Base-by-base conservation (phyloP, 1,284 basidiomycete genomes). In the Trametes polyzona region DNA sequence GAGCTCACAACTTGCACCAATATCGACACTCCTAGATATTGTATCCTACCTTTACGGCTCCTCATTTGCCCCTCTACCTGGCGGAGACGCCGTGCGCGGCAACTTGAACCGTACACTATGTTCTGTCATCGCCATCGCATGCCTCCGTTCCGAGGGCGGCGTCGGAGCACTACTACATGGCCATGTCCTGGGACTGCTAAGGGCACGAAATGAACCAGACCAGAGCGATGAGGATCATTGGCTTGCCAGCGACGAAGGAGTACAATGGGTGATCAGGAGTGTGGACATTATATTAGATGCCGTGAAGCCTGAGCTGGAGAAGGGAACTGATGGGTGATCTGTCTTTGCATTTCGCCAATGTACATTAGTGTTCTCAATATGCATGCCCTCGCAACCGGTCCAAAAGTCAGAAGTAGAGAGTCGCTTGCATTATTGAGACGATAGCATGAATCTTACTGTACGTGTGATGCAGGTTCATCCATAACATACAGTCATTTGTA, bases 161-260 rank as follows among this genome's bases (percentile, higher is more conserved):
- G 95, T 98, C 52, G 94, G 87, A 16, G 93, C 95, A 6, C 96
- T 98, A 72, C 83, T 98, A 53, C 90, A 81, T 10, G 93, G 89
- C 69, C 96, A 99, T 72, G 90, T 95, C 39, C 97, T 95, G 73
- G 96, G 96, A n/a, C 81, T 99, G 66, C 84, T 95, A 63, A 95
- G 95, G 71, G 92, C 93, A 27, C 87, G 87, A 47, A 69, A 81
- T 40, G 75, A 75, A 40, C 77, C 80, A 55, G 79, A 78, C 23
- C 79, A 87, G 67, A 84, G 77, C 57, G 79, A 83, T 64, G 95
- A 95, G 67, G 88, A 93, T 70, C 83, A 81, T 43, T 99, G 92
- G 90, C 82, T 99, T 30, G 81, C 88, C 19, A 90, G 84, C 48
- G 94, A 96, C 70, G 92, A 95, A 71, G 96, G 96, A 29, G 87